Percentiles rank a stretch among this genome's conserved stretches.
Conservation (phyloP, 2,329 filamentous ascomycete genomes). For the Alternaria consortialis region DNA sequence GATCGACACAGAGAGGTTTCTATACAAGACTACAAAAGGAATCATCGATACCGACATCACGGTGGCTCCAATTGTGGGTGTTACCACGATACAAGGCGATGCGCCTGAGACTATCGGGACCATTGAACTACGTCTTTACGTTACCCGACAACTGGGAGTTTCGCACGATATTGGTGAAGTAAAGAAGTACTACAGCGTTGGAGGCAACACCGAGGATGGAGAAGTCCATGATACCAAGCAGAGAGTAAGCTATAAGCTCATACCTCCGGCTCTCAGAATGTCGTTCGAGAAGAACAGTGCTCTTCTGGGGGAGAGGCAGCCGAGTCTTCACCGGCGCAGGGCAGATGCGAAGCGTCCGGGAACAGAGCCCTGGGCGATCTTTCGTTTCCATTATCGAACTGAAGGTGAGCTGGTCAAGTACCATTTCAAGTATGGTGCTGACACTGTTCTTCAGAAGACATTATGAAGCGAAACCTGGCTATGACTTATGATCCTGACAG, state of each 20-base stretch:
- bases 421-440: neutral
- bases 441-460: constrained; percentile 23
- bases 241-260: constrained; percentile 20
- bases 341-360: constrained; percentile 40
- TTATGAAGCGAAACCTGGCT: constrained; percentile 16
- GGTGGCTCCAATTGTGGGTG: constrained; percentile 79
- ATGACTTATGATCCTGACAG: constrained; percentile 16
- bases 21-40: constrained; percentile 23
- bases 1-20: constrained; percentile 28
- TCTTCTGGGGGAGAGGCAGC: constrained; percentile 14
- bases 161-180: constrained; percentile 19
- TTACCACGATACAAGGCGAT: constrained; percentile 12
- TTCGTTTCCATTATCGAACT: constrained; percentile 55
- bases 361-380: constrained; percentile 49
- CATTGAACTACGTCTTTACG: constrained; percentile 44
- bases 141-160: constrained; percentile 33
- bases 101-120: constrained; percentile 36
- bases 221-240: neutral
- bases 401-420: constrained; percentile 23
- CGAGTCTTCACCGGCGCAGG: constrained; percentile 18
- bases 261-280: constrained; percentile 37
- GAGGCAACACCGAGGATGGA: neutral
- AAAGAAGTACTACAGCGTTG: constrained; percentile 20
- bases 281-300: constrained; percentile 27
- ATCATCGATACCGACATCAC: constrained; percentile 92